Evolutionary conservation across 2,329 filamentous ascomycete species (phyloP).

Genomic region (Curvularia sp.): DNA sequence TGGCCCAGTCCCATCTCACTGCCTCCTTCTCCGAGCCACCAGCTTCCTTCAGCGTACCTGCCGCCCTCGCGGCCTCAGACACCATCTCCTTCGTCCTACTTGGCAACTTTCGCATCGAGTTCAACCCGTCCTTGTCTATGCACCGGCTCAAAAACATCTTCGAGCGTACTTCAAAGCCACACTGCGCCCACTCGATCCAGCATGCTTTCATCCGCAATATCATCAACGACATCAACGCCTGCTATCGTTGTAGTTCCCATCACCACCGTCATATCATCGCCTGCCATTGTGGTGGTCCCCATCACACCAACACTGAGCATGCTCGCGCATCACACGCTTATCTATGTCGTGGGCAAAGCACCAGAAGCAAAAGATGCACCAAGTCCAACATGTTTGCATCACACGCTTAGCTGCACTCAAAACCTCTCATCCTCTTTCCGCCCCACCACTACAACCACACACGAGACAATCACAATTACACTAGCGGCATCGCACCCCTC

Average conservation of each 20-base stretch:
- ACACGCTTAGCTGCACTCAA: background rate
- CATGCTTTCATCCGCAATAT: background rate
- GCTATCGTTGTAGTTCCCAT: background rate
- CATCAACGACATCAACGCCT: background rate
- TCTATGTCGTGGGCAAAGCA: background rate
- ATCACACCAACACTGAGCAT: background rate
- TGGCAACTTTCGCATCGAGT: background rate
- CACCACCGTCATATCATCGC: background rate
- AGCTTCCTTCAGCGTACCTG: background rate
- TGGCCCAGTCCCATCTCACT: background rate
- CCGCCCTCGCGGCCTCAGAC: background rate
- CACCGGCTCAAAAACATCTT: background rate
- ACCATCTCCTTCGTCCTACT: background rate
- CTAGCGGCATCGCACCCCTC: background rate
- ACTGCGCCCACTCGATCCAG: background rate
- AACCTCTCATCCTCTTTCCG: background rate
- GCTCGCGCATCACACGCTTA: background rate
- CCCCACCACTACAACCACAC: background rate
- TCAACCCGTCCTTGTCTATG: background rate
- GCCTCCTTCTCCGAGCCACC: background rate
- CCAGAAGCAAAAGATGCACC: background rate
- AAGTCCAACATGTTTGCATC: background rate
- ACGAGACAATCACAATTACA: background rate
- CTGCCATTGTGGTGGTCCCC: background rate
- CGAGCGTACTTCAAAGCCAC: background rate